These are phyloP conservation scores for Cryptococcus sp. DNA, from an alignment of 1,284 basidiomycete species.

Conservation along the genomic window DNA sequence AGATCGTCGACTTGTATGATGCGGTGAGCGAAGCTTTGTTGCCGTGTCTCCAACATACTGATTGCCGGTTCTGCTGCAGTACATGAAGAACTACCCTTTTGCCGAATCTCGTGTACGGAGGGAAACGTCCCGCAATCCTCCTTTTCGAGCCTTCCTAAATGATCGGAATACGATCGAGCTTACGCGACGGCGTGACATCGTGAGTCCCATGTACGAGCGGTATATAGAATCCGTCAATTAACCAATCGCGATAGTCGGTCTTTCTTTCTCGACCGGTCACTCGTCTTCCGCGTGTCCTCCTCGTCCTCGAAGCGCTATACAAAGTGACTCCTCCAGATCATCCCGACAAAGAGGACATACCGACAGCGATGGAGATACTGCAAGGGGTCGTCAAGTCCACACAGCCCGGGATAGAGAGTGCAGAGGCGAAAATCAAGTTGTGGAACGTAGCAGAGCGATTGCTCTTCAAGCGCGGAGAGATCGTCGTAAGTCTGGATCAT, in stretches of 20 bases:
- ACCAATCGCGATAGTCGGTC: constrained; percentile 59
- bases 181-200: constrained; percentile 67
- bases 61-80: constrained; percentile 21
- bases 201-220: constrained; percentile 10
- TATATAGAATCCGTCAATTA: no score
- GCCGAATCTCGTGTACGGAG: constrained; percentile 73
- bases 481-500: constrained; percentile 61
- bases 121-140: constrained; percentile 66
- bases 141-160: constrained; percentile 67
- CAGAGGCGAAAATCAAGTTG: constrained; percentile 79
- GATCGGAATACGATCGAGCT: constrained; percentile 65
- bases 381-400: constrained; percentile 28
- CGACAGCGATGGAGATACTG: constrained; percentile 29
- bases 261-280: constrained; percentile 80
- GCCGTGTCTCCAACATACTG: constrained; percentile 52
- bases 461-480: constrained; percentile 70
- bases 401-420: constrained; percentile 73
- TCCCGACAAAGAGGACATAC: constrained; percentile 46
- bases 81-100: constrained; percentile 68
- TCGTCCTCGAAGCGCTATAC: constrained; percentile 68
- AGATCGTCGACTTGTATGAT: constrained; percentile 35
- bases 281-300: constrained; percentile 70
- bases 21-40: constrained; percentile 52
- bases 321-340: constrained; percentile 60
- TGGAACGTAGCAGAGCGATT: constrained; percentile 74